Conservation (phyloP, 805 yeast species). For the Saccharomycopsis fibuligera region DNA sequence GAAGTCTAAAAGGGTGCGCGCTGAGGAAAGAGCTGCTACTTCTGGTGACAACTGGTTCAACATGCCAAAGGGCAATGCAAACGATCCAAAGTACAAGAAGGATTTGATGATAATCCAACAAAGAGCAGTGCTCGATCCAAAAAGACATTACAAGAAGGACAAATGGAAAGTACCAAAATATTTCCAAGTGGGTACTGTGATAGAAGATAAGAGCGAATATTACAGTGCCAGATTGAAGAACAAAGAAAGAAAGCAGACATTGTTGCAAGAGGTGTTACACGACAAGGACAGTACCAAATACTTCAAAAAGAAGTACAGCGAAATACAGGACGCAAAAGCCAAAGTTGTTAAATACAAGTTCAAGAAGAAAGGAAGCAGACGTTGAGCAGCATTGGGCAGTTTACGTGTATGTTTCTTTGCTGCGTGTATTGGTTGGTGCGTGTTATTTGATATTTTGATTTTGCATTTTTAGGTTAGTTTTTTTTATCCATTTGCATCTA, state of each 20-base stretch:
- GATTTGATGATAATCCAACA: constrained; percentile 76
- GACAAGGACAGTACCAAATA: constrained; percentile 65
- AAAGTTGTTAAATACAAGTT: constrained; percentile 26
- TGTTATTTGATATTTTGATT: background rate
- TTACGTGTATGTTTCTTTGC: background rate
- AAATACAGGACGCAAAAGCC: constrained; percentile 58
- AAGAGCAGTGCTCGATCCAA: constrained; percentile 90
- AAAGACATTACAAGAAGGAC: constrained; percentile 88
- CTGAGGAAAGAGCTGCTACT: constrained; percentile 19
- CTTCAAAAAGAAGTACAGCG: constrained; percentile 78
- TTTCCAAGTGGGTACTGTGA: constrained; percentile 84
- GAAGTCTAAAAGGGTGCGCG: constrained; percentile 22
- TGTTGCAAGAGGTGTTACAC: constrained; percentile 76
- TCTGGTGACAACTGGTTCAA: constrained; percentile 72
- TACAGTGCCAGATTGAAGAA: constrained; percentile 59
- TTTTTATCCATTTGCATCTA: background rate
- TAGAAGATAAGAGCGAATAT: constrained; percentile 77
- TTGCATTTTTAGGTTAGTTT: background rate
- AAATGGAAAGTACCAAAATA: constrained; percentile 70
- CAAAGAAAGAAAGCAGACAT: constrained; percentile 67
- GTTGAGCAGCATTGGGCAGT: background rate
- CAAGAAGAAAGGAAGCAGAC: constrained; percentile 10
- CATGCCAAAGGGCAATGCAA: constrained; percentile 56
- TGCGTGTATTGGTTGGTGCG: background rate
- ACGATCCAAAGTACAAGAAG: constrained; percentile 65